Percentiles rank a stretch among this genome's conserved stretches.
Conservation (phyloP, 495 filamentous ascomycete species). For the Penicillium atrosanguineum region DNA sequence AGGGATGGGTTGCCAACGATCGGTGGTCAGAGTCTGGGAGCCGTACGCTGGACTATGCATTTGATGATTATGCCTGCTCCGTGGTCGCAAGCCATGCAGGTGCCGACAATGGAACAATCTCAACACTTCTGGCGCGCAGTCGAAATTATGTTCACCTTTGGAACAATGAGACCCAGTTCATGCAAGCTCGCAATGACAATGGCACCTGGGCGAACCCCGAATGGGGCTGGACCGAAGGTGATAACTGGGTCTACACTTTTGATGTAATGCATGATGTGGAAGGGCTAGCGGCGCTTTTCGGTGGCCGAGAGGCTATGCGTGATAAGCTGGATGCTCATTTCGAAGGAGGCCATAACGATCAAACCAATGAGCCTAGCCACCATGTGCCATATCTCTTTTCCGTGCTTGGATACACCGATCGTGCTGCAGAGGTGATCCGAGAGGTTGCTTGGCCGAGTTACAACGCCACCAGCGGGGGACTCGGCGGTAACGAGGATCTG, state of each 20-base stretch:
- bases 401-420: constrained; percentile 17
- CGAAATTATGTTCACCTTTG: constrained; percentile 21
- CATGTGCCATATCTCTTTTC: constrained; percentile 30
- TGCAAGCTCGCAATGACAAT: constrained; percentile 28
- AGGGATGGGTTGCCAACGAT: constrained; percentile 30
- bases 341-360: constrained; percentile 27
- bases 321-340: constrained; percentile 25
- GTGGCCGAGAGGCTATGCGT: constrained; percentile 15
- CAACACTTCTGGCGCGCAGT: constrained; percentile 13
- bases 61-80: constrained; percentile 26
- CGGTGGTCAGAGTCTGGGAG: constrained; percentile 27
- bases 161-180: constrained; percentile 30
- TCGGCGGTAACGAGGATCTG: constrained; percentile 28
- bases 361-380: constrained; percentile 29
- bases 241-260: constrained; percentile 31
- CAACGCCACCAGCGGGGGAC: constrained; percentile 28
- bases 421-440: constrained; percentile 19
- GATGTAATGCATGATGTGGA: constrained; percentile 29
- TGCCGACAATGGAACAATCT: constrained; percentile 3
- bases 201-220: constrained; percentile 24
- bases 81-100: constrained; percentile 19
- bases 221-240: constrained; percentile 30
- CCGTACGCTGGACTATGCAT: constrained; percentile 27
- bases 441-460: constrained; percentile 26
- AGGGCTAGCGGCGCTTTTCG: constrained; percentile 21